Evolutionary conservation across 768 basidiomycete species (phyloP), one percentile per base, ranked within the genome.

Genomic region (Porpolomopsis calyptriformis): DNA sequence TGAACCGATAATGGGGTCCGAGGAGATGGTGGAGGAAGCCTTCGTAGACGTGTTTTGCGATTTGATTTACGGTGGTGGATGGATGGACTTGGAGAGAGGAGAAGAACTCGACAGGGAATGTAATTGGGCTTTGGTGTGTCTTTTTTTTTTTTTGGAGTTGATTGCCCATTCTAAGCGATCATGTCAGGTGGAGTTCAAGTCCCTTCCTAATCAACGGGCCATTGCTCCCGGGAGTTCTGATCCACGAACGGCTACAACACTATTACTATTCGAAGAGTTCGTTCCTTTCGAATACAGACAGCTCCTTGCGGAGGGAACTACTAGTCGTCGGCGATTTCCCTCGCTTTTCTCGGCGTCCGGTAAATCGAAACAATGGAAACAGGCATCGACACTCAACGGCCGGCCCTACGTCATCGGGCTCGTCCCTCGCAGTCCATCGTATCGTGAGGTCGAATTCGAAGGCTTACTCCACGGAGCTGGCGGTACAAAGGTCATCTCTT

Each of bases 241-340:
- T 57, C 87, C 87, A 0, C 74, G 91, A n/a, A 82, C 76, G 1
- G 68, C 79, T 0, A 70, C 77, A 0, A 74, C 80, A 0, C 75
- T 89, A 40, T 74, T 96, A 43, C 65, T 97, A 4, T 93, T 90
- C 52, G 92, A 99, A 63, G 96, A 98, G 62, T 86, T 89, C 46
- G 90, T 99, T 2, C 94, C 93, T 0, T 65, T 77, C 31, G 92
- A 91, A 58, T 91, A 90, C 55, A 72, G 86, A 3, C 79, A 85
- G 37, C 81, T 87, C 53, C 72, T 93, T 4, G 77, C 78, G 4
- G 67, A 72, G 12, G 69, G 74, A 2, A 66, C 71, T 0, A 67
- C 66, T 6, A 66, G 62, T 14, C 72, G 79, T 12, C 70, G 74
- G n/a, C 77, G 80, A 6, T 62, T 87, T n/a, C 81, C 81, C 2